A percentile compares a stretch with the other conserved stretches of the same genome.
These are phyloP conservation scores for Spathaspora sp. DNA, from an alignment of 1,139 yeast genomes.

Conservation along the genomic window DNA sequence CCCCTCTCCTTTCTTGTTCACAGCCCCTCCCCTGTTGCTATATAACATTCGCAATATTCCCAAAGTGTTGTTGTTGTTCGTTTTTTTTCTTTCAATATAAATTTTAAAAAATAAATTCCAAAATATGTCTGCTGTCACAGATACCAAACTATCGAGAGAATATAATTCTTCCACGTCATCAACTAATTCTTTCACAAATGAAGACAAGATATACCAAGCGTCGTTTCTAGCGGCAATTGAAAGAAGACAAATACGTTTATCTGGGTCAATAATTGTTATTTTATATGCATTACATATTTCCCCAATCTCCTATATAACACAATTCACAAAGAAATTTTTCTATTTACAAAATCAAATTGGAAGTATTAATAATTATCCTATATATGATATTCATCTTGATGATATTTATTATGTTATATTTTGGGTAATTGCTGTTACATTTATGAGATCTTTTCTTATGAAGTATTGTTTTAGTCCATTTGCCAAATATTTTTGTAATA, in stretches of 20 bases:
- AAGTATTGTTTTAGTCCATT: constrained; percentile 57
- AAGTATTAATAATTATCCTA: constrained; percentile 16
- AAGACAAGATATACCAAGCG: constrained; percentile 17
- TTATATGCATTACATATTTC: constrained; percentile 28
- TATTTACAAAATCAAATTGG: constrained; percentile 47
- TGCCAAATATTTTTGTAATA: constrained; percentile 46
- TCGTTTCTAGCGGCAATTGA: constrained; percentile 34
- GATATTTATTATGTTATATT: constrained; percentile 57
- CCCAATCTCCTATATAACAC: constrained; percentile 18
- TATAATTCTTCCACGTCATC: not conserved
- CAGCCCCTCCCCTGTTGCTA: not conserved
- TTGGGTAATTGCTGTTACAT: constrained; percentile 57
- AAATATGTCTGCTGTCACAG: not conserved
- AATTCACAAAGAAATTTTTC: constrained; percentile 43
- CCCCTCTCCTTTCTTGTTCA: not conserved
- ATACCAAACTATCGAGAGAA: not conserved
- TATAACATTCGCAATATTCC: not conserved
- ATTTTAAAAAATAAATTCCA: not conserved
- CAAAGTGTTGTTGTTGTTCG: not conserved
- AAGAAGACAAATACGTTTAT: constrained; percentile 39
- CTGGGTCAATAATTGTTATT: constrained; percentile 28
- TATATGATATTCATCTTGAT: constrained; percentile 55
- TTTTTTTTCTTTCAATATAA: too few species aligned
- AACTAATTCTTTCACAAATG: not conserved
- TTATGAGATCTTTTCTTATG: constrained; percentile 62